Percentiles rank a stretch among this genome's conserved stretches.
Evolutionary conservation across 768 basidiomycete genomes (phyloP).

Genomic region (Panaeolus papilionaceus): DNA sequence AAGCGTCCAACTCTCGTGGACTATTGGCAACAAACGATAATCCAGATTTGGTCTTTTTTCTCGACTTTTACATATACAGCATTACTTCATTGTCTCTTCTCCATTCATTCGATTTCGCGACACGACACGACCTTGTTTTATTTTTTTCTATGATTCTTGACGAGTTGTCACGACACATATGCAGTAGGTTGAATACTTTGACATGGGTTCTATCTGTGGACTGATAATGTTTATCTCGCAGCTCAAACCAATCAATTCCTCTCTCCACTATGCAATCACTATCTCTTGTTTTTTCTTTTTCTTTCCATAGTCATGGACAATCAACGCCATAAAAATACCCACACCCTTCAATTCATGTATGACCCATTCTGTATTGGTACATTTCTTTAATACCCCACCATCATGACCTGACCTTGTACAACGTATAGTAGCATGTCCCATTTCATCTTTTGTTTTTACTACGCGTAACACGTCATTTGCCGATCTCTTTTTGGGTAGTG

Average conservation of each 20-base stretch:
- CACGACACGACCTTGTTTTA: neutral
- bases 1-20: slow-evolving; percentile 82
- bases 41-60: neutral
- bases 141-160: slow-evolving; percentile 16
- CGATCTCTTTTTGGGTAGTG: neutral
- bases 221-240: neutral
- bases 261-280: slow-evolving; percentile 22
- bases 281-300: slow-evolving; percentile 10
- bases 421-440: neutral
- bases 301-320: slow-evolving; percentile 21
- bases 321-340: slow-evolving; percentile 21
- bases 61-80: slow-evolving; percentile 10
- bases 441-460: neutral
- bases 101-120: slow-evolving; percentile 18
- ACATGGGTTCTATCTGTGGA: neutral
- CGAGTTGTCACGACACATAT: slow-evolving; percentile 16
- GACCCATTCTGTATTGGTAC: slow-evolving; percentile 7
- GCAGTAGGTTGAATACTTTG: slow-evolving; percentile 20
- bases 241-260: slow-evolving; percentile 8
- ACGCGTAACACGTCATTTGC: neutral
- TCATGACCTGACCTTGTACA: slow-evolving; percentile 3
- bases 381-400: slow-evolving; percentile 8
- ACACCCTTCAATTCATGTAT: slow-evolving; percentile 21
- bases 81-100: slow-evolving; percentile 8
- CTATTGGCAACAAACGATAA: slow-evolving; percentile 56